Percentiles rank a stretch among this genome's conserved stretches.
Conservation (phyloP, 2,329 filamentous ascomycete genomes). For the Hypoxylon sp. region DNA sequence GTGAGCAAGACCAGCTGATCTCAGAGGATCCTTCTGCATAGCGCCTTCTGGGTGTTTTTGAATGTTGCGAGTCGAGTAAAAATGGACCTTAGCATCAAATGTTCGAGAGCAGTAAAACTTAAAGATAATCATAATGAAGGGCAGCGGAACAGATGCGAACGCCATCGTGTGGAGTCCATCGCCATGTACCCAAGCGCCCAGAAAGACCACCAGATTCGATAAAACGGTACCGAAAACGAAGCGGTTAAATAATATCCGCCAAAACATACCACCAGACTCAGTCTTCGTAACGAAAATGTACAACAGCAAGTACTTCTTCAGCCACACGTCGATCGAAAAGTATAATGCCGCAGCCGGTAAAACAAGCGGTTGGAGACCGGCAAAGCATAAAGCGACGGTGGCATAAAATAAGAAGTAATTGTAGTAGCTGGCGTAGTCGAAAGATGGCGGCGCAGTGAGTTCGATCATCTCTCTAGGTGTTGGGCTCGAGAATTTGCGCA, state of each 20-base stretch:
- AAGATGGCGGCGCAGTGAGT: constrained; percentile 87
- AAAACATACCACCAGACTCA: constrained; percentile 92
- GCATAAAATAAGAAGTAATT: constrained; percentile 97
- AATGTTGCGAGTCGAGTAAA: constrained; percentile 74
- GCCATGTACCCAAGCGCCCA: constrained; percentile 77
- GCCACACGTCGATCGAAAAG: constrained; percentile 83
- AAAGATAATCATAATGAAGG: constrained; percentile 81
- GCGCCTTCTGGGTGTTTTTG: constrained; percentile 55
- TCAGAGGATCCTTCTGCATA: constrained; percentile 60
- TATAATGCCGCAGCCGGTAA: constrained; percentile 88
- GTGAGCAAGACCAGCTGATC: constrained; percentile 74
- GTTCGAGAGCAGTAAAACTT: constrained; percentile 81
- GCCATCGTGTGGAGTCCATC: constrained; percentile 68
- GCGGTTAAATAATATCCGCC: constrained; percentile 93
- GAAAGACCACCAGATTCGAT: constrained; percentile 78
- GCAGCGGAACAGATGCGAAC: constrained; percentile 75
- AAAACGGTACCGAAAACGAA: constrained; percentile 83
- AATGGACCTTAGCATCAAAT: constrained; percentile 84
- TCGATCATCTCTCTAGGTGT: constrained; percentile 93
- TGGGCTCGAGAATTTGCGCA: constrained; percentile 83
- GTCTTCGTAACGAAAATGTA: constrained; percentile 98
- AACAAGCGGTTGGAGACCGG: constrained; percentile 85
- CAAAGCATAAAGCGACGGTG: constrained; percentile 87
- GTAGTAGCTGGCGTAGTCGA: constrained; percentile 97
- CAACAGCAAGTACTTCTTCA: constrained; percentile 94